A percentile compares a stretch with the other conserved stretches of the same genome.
These are phyloP conservation scores for Mycena filopes DNA, from an alignment of 768 basidiomycete genomes.

Conservation along the genomic window DNA sequence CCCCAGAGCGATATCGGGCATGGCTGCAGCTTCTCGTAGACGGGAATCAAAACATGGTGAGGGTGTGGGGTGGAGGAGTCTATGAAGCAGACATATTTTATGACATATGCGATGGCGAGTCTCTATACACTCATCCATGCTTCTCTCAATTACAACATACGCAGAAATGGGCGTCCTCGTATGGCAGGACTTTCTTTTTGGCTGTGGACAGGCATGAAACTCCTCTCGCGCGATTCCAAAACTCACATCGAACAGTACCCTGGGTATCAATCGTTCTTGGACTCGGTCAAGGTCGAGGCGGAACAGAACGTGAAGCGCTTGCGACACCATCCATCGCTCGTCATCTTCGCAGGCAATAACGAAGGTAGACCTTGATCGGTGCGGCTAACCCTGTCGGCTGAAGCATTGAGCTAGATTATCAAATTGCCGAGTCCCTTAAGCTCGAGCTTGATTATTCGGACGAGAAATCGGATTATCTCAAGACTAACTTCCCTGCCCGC, in stretches of 20 bases:
- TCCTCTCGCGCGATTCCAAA: not conserved
- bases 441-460: conserved; percentile 90
- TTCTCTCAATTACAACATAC: conserved; percentile 3
- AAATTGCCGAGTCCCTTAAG: conserved; percentile 81
- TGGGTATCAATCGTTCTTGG: conserved; percentile 83
- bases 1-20: conserved; percentile 67
- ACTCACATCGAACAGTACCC: conserved; percentile 70
- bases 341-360: conserved; percentile 90
- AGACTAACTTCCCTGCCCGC: conserved; percentile 89
- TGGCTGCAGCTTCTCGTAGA: conserved; percentile 90
- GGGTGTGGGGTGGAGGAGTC: conserved; percentile 95
- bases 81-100: conserved; percentile 89
- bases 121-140: conserved; percentile 4
- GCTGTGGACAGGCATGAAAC: conserved; percentile 85
- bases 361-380: conserved; percentile 58
- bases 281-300: conserved; percentile 80
- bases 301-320: conserved; percentile 86
- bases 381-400: not conserved
- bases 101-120: conserved; percentile 79
- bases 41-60: conserved; percentile 93
- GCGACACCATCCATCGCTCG: conserved; percentile 88
- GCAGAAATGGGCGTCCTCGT: conserved; percentile 87
- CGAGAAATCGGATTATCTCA: conserved; percentile 84
- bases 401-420: conserved; percentile 70
- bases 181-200: conserved; percentile 99